These are phyloP conservation scores for Triangularia setosa DNA, from an alignment of 2,329 filamentous ascomycete genomes.

Conservation along the genomic window DNA sequence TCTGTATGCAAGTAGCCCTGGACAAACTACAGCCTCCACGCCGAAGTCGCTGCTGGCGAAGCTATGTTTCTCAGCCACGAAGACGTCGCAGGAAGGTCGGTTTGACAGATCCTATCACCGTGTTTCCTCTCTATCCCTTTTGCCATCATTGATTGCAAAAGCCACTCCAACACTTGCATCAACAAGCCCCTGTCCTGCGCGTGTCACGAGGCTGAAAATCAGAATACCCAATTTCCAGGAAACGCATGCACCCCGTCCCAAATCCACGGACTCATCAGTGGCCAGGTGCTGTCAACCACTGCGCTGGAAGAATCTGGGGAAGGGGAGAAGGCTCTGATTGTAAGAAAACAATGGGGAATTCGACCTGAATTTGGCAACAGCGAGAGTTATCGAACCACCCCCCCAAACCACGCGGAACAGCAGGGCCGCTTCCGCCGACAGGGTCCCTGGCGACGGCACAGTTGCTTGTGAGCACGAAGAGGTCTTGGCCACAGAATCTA, in stretches of 20 bases:
- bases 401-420: slow-evolving; percentile 21
- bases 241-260: neutral
- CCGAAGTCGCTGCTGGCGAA: no score
- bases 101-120: neutral
- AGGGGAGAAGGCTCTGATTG: neutral
- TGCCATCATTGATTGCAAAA: neutral
- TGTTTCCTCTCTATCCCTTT: neutral
- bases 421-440: slow-evolving; percentile 22
- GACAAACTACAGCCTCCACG: neutral
- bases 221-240: neutral
- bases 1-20: no score
- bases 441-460: slow-evolving; percentile 12
- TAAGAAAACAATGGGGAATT: neutral
- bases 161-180: neutral
- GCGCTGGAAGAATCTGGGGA: neutral
- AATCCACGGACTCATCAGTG: neutral
- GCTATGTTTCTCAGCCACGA: neutral
- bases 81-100: neutral
- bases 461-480: neutral
- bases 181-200: neutral
- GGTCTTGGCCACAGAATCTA: slow-evolving; percentile 11
- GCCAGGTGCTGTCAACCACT: neutral
- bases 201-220: slow-evolving; percentile 1
- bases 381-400: slow-evolving; percentile 17
- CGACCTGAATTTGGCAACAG: slow-evolving; percentile 16